phyloP scores from a whole-genome alignment of 164 flowering plant genomes.

The Chimonanthus praecox region DNA sequence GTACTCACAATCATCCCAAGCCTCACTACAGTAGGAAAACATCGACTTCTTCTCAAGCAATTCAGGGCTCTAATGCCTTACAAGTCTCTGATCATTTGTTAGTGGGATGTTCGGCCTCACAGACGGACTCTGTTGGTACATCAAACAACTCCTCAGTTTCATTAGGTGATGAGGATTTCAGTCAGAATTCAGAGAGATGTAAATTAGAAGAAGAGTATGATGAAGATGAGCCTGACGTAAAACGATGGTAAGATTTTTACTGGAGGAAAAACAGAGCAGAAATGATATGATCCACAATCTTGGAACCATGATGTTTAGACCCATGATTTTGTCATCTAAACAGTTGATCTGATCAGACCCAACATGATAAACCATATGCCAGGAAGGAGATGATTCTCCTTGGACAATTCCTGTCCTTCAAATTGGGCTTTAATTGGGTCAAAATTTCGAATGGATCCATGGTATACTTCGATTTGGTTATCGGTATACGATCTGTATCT shows the following conservation, averaged over 20 bases:
- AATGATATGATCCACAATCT: neutral
- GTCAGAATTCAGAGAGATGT: conserved; percentile 41
- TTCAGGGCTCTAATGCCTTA: conserved; percentile 15
- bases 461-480: too few relatives aligned
- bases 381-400: too few relatives aligned
- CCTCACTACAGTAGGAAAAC: conserved; percentile 59
- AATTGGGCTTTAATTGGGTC: too few relatives aligned
- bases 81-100: conserved; percentile 30
- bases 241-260: conserved; percentile 49
- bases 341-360: neutral
- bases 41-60: conserved; percentile 31
- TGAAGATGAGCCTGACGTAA: conserved; percentile 66
- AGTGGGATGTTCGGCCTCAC: conserved; percentile 7
- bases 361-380: too few relatives aligned
- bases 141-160: conserved; percentile 74
- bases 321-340: neutral
- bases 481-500: too few relatives aligned
- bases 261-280: neutral
- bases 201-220: conserved; percentile 47
- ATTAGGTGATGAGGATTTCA: conserved; percentile 60
- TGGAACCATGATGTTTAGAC: neutral
- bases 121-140: conserved; percentile 35
- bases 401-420: too few relatives aligned
- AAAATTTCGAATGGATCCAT: too few relatives aligned
- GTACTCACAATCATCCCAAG: conserved; percentile 76